phyloP scores from a whole-genome alignment of 2,329 filamentous ascomycete species.

The Thielaviopsis populi region DNA sequence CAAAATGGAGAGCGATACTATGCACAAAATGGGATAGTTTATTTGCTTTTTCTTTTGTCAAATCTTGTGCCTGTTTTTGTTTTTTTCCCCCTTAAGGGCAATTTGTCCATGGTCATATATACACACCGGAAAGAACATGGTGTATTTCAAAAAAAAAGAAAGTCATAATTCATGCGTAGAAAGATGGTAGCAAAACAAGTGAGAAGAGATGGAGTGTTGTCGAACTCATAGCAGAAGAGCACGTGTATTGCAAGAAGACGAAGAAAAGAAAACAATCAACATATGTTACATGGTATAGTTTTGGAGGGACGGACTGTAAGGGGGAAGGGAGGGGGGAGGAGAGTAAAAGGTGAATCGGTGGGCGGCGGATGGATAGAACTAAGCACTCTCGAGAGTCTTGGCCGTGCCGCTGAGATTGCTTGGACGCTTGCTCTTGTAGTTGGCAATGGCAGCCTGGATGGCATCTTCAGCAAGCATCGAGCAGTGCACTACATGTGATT shows the following conservation, averaged over 20 bases:
- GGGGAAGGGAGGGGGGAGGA: neutral
- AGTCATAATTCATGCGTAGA: neutral
- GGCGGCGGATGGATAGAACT: neutral
- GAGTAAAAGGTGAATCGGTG: neutral
- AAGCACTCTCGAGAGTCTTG: conserved; percentile 20
- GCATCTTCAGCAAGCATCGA: conserved; percentile 85
- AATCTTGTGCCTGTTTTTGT: neutral
- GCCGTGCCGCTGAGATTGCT: conserved; percentile 67
- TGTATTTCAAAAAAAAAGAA: neutral
- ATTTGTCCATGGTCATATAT: neutral
- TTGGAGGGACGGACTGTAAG: neutral
- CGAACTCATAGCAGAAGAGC: neutral
- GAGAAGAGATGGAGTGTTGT: neutral
- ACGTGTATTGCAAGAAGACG: neutral
- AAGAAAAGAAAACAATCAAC: neutral
- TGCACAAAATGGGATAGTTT: neutral
- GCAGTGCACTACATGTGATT: conserved; percentile 54
- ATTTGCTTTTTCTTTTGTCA: neutral
- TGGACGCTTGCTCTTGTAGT: conserved; percentile 70
- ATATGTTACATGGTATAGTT: conserved; percentile 4
- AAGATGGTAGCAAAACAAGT: neutral
- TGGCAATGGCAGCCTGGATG: conserved; percentile 78
- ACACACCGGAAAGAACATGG: neutral
- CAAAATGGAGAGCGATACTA: neutral
- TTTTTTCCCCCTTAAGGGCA: neutral